Evolutionary conservation across 2,329 filamentous ascomycete genomes (phyloP), one percentile per base, ranked within the genome.

Genomic region (Penicillium vulpinum): DNA sequence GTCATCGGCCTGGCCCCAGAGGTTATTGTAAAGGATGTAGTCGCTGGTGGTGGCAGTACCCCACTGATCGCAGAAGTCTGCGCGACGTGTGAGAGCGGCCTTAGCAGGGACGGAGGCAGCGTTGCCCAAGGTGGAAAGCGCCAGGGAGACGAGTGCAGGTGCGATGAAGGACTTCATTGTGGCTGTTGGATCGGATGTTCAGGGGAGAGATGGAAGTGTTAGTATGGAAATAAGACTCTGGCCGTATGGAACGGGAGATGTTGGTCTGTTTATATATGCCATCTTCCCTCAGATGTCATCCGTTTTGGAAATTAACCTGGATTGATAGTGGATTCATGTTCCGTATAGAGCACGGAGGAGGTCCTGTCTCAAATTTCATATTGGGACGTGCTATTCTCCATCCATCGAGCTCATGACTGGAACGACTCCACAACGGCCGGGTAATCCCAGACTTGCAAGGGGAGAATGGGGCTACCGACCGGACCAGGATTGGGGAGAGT

Each of bases 21-120:
- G 79, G 70, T 83, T 78, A 66, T 83, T 80, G 71, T 82, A 83
- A 53, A 83, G 63, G 44, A 74, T 82, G 68, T 79, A 83, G 39
- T 69, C 71, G 33, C 75, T 76, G 0, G 72, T 74, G 1, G 67
- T 62, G 15, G 70, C 54, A 5, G 73, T 71, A 38, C 67, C 77
- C 59, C 68, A 81, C 58, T 76, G 69, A 16, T 71, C 77, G 56
- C 79, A 81, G 63, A 68, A 67, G 51, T 72, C 65, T n/a, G 64
- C 57, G n/a, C 69, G 66, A 35, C 69, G 67, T 43, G 54, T 53
- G 40, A 71, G 51, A 15, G 64, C 31, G 10, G 11, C 57, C 48
- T 63, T 64, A 33, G 61, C 62, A 1, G 67, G 60, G 41, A 65
- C 24, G 22, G 57, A 36, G 31, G 69, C 61, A 49, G 68, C 67